phyloP scores from a whole-genome alignment of 139 green algal genomes.

The Chlamydomonas urium region DNA sequence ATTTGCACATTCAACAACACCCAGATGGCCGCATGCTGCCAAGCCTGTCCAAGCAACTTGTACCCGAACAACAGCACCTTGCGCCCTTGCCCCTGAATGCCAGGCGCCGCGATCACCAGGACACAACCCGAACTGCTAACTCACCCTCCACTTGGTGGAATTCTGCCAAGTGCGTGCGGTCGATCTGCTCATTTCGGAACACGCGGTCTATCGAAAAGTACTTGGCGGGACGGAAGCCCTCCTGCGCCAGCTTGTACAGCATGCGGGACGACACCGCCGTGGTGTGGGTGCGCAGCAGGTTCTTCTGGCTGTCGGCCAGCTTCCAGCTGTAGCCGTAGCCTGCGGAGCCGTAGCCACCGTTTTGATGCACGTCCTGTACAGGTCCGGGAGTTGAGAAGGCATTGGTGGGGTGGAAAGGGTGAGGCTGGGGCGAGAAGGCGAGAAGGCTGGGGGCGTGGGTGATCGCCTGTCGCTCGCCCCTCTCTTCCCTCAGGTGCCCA shows the following conservation, averaged over 20 bases:
- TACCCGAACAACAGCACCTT: no score
- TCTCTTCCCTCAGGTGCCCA: no score
- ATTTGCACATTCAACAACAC: no score
- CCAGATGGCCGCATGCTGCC: background rate
- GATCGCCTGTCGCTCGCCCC: no score
- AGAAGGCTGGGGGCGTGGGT: no score
- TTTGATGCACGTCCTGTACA: slow-evolving; percentile 75
- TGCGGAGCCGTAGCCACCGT: slow-evolving; percentile 76
- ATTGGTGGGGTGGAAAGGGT: no score
- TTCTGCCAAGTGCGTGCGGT: slow-evolving; percentile 97
- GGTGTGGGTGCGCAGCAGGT: slow-evolving; percentile 97
- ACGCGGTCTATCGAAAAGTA: slow-evolving; percentile 90
- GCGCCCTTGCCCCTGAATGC: background rate
- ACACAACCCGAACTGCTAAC: no score
- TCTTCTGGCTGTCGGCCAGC: slow-evolving; percentile 90
- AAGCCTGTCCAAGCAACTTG: no score
- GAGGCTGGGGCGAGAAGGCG: no score
- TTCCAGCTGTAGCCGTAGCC: slow-evolving; percentile 95
- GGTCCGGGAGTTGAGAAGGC: no score
- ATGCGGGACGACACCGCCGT: slow-evolving; percentile 95
- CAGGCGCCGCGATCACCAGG: background rate
- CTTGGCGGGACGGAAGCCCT: slow-evolving; percentile 39
- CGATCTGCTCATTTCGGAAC: slow-evolving; percentile 98
- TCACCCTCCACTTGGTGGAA: slow-evolving; percentile 95
- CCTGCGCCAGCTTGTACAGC: slow-evolving; percentile 72